A percentile compares a stretch with the other conserved stretches of the same genome.
These are phyloP conservation scores for Amanita brunnescens DNA, from an alignment of 768 basidiomycete genomes.

Conservation along the genomic window DNA sequence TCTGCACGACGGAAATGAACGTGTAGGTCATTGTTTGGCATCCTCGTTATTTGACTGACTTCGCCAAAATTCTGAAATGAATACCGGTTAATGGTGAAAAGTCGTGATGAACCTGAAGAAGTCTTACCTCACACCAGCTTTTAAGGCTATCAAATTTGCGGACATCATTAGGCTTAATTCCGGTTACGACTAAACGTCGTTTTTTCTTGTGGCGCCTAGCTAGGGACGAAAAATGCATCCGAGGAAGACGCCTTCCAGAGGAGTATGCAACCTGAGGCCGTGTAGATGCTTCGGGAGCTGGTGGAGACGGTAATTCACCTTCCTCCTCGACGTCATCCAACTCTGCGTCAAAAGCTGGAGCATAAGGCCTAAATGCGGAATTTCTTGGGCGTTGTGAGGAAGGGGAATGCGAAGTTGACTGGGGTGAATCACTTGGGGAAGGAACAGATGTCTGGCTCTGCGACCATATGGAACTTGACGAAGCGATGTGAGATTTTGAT, in stretches of 20 bases:
- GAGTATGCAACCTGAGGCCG: constrained; percentile 30
- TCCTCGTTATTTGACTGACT: constrained; percentile 59
- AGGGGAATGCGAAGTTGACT: background rate
- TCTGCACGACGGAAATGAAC: constrained; percentile 67
- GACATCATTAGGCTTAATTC: constrained; percentile 51
- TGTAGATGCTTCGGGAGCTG: constrained; percentile 8
- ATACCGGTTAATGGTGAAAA: background rate
- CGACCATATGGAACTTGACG: constrained; percentile 24
- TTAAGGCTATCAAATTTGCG: constrained; percentile 59
- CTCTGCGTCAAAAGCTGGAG: constrained; percentile 13
- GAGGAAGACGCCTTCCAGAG: constrained; percentile 22
- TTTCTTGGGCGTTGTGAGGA: constrained; percentile 13
- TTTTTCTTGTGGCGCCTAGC: constrained; percentile 42
- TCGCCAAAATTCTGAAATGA: constrained; percentile 59
- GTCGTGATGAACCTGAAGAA: background rate
- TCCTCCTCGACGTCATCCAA: constrained; percentile 21
- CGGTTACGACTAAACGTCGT: constrained; percentile 62
- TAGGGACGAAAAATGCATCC: constrained; percentile 30
- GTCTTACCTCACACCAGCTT: constrained; percentile 66
- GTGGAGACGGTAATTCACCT: constrained; percentile 8
- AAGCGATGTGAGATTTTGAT: constrained; percentile 21
- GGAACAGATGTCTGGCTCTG: constrained; percentile 15
- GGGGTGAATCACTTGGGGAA: constrained; percentile 9
- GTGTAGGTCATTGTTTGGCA: constrained; percentile 74
- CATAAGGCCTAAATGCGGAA: constrained; percentile 22